Percentiles rank a stretch among this genome's conserved stretches.
phyloP scores from a whole-genome alignment of 2,329 filamentous ascomycete species.

The Penicillium sp. region DNA sequence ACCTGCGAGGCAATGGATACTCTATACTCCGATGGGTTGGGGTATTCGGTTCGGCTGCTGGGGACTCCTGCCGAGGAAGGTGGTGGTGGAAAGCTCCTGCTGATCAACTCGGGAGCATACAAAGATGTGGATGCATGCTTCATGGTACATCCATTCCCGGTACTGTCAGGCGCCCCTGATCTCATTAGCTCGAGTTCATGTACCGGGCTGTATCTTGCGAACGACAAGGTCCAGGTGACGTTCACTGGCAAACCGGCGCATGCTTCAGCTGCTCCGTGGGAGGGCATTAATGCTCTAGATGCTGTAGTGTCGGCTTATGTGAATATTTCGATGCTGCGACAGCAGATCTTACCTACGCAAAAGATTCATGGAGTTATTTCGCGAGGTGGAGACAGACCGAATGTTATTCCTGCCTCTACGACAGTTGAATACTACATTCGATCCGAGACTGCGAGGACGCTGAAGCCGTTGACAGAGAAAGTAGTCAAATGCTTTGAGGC shows the following conservation, averaged over 20 bases:
- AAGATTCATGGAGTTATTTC: constrained; percentile 47
- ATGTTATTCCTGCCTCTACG: constrained; percentile 48
- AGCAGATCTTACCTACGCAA: constrained; percentile 46
- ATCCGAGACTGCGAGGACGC: constrained; percentile 32
- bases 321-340: constrained; percentile 44
- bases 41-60: constrained; percentile 17
- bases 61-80: constrained; percentile 26
- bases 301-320: constrained; percentile 43
- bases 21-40: constrained; percentile 5
- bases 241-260: constrained; percentile 48
- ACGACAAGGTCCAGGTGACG: constrained; percentile 29
- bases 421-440: constrained; percentile 40
- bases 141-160: constrained; percentile 29
- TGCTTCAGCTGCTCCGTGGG: constrained; percentile 48
- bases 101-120: constrained; percentile 35
- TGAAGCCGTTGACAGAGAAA: constrained; percentile 26
- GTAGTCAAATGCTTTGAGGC: constrained; percentile 29
- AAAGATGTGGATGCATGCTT: constrained; percentile 27
- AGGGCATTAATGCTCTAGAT: constrained; percentile 52
- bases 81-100: constrained; percentile 26
- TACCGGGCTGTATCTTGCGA: constrained; percentile 19
- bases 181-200: constrained; percentile 11
- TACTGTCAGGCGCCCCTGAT: constrained; percentile 1
- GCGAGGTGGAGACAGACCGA: constrained; percentile 45
- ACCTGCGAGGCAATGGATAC: constrained; percentile 16